These are phyloP conservation scores for Mycena leptocephala DNA, from an alignment of 768 basidiomycete species.

Conservation along the genomic window DNA sequence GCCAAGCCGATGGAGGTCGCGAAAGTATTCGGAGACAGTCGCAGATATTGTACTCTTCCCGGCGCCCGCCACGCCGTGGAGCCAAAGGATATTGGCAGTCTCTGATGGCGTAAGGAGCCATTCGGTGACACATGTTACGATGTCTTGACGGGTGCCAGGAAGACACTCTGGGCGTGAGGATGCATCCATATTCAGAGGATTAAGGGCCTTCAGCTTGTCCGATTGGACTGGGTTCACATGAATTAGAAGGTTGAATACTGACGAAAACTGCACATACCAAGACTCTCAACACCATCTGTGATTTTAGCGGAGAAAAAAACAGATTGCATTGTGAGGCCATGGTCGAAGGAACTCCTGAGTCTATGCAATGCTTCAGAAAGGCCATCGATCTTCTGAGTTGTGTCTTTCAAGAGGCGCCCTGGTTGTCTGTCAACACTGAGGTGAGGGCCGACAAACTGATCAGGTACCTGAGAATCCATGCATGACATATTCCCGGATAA, in stretches of 20 bases:
- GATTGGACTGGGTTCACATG: too few relatives aligned
- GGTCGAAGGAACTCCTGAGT: neutral
- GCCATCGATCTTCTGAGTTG: neutral
- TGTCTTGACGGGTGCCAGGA: slow-evolving; percentile 3
- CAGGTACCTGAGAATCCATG: too few relatives aligned
- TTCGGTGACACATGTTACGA: neutral
- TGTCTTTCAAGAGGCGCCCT: neutral
- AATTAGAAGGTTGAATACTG: too few relatives aligned
- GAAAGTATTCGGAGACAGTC: neutral
- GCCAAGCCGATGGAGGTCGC: slow-evolving; percentile 26
- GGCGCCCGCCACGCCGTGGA: slow-evolving; percentile 33
- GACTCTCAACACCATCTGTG: neutral
- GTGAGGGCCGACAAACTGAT: too few relatives aligned
- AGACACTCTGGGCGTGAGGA: neutral
- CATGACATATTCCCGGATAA: too few relatives aligned
- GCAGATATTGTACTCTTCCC: neutral
- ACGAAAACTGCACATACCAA: too few relatives aligned
- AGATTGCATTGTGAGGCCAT: neutral
- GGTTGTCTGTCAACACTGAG: neutral
- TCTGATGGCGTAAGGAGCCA: neutral
- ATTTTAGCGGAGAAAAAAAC: neutral
- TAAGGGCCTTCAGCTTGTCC: neutral
- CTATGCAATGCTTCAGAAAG: neutral
- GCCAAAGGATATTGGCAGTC: slow-evolving; percentile 20
- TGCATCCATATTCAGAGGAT: neutral